Evolutionary conservation across 2,329 filamentous ascomycete genomes (phyloP).

Genomic region (Colletotrichum siamense): DNA sequence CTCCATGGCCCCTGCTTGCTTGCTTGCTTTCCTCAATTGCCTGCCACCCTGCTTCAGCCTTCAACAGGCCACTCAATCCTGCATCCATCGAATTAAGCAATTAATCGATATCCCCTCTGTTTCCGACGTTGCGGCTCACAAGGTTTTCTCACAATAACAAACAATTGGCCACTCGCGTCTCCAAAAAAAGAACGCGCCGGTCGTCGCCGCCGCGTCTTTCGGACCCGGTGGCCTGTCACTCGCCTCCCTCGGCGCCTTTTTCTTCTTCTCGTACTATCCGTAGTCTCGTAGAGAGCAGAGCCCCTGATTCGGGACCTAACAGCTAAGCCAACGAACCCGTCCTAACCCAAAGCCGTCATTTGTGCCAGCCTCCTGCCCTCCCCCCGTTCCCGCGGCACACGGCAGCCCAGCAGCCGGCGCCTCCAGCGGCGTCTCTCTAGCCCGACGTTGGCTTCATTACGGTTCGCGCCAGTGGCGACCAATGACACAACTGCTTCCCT

Average conservation of each 20-base stretch:
- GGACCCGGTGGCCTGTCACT: background rate
- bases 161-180: background rate
- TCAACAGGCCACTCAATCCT: constrained; percentile 3
- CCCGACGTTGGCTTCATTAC: constrained; percentile 15
- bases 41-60: too few relatives aligned
- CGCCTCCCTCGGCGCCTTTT: background rate
- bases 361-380: background rate
- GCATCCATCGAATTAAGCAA: background rate
- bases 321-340: background rate
- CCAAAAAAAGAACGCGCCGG: background rate
- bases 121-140: background rate
- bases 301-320: background rate
- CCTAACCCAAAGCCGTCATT: background rate
- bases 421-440: constrained; percentile 11
- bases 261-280: background rate
- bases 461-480: constrained; percentile 18
- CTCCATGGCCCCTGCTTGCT: constrained; percentile 3
- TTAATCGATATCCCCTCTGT: background rate
- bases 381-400: constrained; percentile 7
- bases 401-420: constrained; percentile 8
- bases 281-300: background rate
- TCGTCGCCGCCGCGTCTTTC: background rate
- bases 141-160: background rate
- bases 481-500: constrained; percentile 12
- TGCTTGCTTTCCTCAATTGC: background rate